Evolutionary conservation across 768 basidiomycete genomes (phyloP).

Genomic region (Wakefieldia striispora): DNA sequence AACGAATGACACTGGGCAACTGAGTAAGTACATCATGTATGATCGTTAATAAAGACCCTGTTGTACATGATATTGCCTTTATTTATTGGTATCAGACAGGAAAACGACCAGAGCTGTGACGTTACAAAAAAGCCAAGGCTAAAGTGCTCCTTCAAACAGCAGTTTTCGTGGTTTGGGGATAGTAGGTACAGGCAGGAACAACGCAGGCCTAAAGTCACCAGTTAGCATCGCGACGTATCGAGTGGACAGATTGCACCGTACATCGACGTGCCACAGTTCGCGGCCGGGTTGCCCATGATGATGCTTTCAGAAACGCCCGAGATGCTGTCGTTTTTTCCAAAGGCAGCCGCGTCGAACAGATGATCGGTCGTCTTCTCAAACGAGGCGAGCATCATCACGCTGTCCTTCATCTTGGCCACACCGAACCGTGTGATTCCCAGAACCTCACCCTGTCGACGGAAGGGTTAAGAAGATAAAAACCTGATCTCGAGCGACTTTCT

Average conservation of each 20-base stretch:
- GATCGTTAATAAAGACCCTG: no score
- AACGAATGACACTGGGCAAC: no score
- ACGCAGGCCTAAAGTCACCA: slow-evolving; percentile 31
- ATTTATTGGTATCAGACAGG: no score
- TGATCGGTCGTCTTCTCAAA: slow-evolving; percentile 99
- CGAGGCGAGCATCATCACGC: slow-evolving; percentile 96
- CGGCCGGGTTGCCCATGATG: slow-evolving; percentile 97
- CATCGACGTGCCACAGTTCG: slow-evolving; percentile 94
- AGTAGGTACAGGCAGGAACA: slow-evolving; percentile 30
- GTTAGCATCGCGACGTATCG: slow-evolving; percentile 3
- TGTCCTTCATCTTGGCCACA: slow-evolving; percentile 99
- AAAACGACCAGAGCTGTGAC: no score
- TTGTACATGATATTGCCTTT: no score
- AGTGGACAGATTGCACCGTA: slow-evolving; percentile 36
- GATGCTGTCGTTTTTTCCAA: slow-evolving; percentile 92
- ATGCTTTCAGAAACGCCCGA: slow-evolving; percentile 99
- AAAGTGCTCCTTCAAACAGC: slow-evolving; percentile 36
- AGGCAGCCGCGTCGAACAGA: slow-evolving; percentile 95
- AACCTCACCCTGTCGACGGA: slow-evolving; percentile 77
- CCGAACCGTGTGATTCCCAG: slow-evolving; percentile 98
- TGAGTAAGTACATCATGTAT: no score
- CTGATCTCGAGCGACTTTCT: slow-evolving; percentile 1
- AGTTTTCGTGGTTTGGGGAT: slow-evolving; percentile 35
- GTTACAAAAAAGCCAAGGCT: neutral
- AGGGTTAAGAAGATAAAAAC: neutral